phyloP scores from a whole-genome alignment of 1,139 yeast genomes.

The Pichia sp. region DNA sequence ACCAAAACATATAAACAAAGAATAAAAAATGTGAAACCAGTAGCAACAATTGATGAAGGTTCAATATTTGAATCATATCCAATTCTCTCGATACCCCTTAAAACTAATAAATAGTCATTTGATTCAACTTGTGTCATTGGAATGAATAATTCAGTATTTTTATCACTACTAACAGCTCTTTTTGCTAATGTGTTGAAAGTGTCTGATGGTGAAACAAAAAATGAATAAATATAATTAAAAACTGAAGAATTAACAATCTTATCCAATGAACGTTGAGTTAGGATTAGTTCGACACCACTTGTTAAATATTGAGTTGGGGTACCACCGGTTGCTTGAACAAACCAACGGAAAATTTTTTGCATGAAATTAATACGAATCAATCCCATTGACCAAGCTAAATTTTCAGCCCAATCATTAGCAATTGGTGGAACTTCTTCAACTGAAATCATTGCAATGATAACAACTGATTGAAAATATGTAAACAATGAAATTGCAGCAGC shows the following conservation, averaged over 20 bases:
- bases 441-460: constrained; percentile 62
- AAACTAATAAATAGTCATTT: constrained; percentile 41
- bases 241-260: constrained; percentile 20
- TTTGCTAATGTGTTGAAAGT: background rate
- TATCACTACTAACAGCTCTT: constrained; percentile 2
- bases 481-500: constrained; percentile 71
- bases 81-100: constrained; percentile 70
- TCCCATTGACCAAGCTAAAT: constrained; percentile 84
- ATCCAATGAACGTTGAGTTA: constrained; percentile 60
- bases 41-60: constrained; percentile 63
- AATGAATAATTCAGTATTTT: constrained; percentile 12
- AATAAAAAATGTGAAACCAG: constrained; percentile 71
- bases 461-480: constrained; percentile 72
- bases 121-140: constrained; percentile 25
- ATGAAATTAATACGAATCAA: constrained; percentile 58
- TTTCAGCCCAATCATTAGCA: constrained; percentile 75
- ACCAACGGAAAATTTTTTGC: constrained; percentile 78
- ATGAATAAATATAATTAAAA: constrained; percentile 9
- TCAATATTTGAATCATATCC: constrained; percentile 65
- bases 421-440: constrained; percentile 74
- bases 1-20: constrained; percentile 61
- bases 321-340: constrained; percentile 75
- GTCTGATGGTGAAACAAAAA: constrained; percentile 2
- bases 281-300: constrained; percentile 47
- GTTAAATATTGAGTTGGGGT: constrained; percentile 55